phyloP scores from a whole-genome alignment of 352 stramenopile species.

The Phytophthora chlamydospora region DNA sequence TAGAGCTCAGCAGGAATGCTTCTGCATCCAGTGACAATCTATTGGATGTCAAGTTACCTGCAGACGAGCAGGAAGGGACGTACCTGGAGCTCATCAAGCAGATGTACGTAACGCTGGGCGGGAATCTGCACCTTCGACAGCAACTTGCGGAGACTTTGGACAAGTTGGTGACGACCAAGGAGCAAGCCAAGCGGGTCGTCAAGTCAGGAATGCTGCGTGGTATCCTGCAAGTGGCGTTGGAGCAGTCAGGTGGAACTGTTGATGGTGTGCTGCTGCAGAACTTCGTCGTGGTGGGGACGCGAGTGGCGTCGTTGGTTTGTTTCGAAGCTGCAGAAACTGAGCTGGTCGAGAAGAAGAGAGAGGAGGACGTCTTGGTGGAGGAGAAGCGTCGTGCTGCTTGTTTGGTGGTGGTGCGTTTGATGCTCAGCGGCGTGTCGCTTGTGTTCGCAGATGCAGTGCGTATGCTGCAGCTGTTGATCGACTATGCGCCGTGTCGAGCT shows the following conservation, averaged over 20 bases:
- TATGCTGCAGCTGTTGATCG: conserved; percentile 68
- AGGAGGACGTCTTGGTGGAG: not conserved
- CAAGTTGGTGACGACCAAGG: conserved; percentile 43
- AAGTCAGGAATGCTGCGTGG: conserved; percentile 44
- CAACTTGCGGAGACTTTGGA: conserved; percentile 41
- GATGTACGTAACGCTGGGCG: conserved; percentile 70
- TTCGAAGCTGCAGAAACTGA: conserved; percentile 14
- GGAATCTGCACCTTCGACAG: conserved; percentile 27
- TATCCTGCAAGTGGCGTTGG: conserved; percentile 55
- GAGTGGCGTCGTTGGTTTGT: conserved; percentile 37
- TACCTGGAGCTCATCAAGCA: conserved; percentile 71
- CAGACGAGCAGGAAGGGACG: conserved; percentile 17
- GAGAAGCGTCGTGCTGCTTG: conserved; percentile 35
- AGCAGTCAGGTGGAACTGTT: conserved; percentile 13
- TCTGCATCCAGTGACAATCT: conserved; percentile 6
- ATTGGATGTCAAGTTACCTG: conserved; percentile 17
- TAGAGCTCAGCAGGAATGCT: conserved; percentile 21
- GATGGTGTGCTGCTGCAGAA: conserved; percentile 23
- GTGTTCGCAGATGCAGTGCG: conserved; percentile 62
- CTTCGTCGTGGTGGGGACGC: conserved; percentile 19
- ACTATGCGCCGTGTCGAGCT: conserved; percentile 29
- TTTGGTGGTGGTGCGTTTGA: conserved; percentile 54
- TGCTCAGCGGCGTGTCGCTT: conserved; percentile 60
- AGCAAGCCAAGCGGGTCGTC: conserved; percentile 55
- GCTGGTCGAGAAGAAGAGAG: not conserved